Conservation (phyloP, 768 basidiomycete genomes). For the Mycena vitilis region DNA sequence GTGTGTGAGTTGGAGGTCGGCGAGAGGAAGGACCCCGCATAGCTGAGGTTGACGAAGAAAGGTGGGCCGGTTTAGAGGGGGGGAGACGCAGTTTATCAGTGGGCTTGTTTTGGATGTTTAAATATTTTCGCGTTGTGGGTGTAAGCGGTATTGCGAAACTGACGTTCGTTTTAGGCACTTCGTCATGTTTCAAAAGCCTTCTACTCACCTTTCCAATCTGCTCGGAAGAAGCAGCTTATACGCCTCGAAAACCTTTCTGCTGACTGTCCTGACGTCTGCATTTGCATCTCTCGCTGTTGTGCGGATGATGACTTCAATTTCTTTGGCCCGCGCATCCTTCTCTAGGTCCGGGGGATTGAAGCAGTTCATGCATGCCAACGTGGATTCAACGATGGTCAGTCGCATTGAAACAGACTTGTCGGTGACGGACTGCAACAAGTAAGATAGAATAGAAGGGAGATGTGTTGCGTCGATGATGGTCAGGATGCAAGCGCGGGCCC, state of each 20-base stretch:
- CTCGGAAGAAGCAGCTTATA: conserved; percentile 78
- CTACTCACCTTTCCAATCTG: conserved; percentile 70
- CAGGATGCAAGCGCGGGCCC: conserved; percentile 70
- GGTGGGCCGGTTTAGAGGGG: conserved; percentile 20
- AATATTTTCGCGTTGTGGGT: conserved; percentile 81
- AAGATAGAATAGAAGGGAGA: conserved; percentile 69
- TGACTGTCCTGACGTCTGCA: conserved; percentile 78
- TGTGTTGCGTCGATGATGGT: conserved; percentile 76
- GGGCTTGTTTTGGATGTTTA: conserved; percentile 60
- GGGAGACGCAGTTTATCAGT: conserved; percentile 16
- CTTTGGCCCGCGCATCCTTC: conserved; percentile 70
- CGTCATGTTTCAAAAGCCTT: background rate
- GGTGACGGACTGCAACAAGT: conserved; percentile 67
- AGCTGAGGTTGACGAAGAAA: conserved; percentile 34
- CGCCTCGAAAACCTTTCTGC: conserved; percentile 78
- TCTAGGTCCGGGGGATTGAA: conserved; percentile 86
- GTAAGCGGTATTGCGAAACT: conserved; percentile 83
- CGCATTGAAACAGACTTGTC: conserved; percentile 79
- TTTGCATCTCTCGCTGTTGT: conserved; percentile 77
- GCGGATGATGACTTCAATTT: conserved; percentile 79
- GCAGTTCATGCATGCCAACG: conserved; percentile 74
- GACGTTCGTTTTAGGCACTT: conserved; percentile 16
- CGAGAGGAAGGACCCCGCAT: conserved; percentile 25
- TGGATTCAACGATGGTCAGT: conserved; percentile 72
- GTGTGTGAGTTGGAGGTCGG: conserved; percentile 29